Percentiles rank a stretch among this genome's conserved stretches.
Conservation (phyloP, 208 protist genomes). For the Novymonas esmeraldas region DNA sequence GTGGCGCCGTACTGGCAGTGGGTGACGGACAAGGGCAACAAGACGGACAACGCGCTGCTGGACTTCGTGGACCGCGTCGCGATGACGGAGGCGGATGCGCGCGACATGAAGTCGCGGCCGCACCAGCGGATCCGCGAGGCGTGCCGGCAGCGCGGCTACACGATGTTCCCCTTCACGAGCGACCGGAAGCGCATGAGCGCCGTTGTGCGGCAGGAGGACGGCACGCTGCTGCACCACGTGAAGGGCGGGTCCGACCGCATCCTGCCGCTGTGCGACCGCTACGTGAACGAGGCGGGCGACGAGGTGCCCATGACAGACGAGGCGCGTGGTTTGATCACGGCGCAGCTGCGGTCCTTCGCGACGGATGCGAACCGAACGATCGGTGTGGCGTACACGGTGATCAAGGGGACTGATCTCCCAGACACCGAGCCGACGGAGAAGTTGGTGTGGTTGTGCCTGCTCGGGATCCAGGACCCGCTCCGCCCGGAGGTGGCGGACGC, state of each 20-base stretch:
- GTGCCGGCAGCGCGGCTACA: conserved; percentile 47
- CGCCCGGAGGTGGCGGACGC: conserved; percentile 93
- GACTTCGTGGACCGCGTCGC: conserved; percentile 72
- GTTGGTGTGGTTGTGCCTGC: conserved; percentile 94
- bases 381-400: conserved; percentile 65
- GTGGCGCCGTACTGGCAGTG: conserved; percentile 62
- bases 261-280: conserved; percentile 71
- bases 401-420: conserved; percentile 34
- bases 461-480: conserved; percentile 95
- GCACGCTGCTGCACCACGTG: conserved; percentile 65
- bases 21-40: conserved; percentile 79
- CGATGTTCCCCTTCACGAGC: conserved; percentile 86
- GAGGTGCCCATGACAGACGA: conserved; percentile 47
- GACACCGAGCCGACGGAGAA: conserved; percentile 63
- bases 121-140: conserved; percentile 58
- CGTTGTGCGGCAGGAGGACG: conserved; percentile 50
- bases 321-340: conserved; percentile 39
- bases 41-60: conserved; percentile 87
- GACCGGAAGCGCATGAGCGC: conserved; percentile 90
- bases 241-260: conserved; percentile 95
- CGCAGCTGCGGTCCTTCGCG: conserved; percentile 51
- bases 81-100: conserved; percentile 27
- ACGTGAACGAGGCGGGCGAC: conserved; percentile 55
- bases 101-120: conserved; percentile 42
- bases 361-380: conserved; percentile 85